Evolutionary conservation across 495 filamentous ascomycete genomes (phyloP).

Genomic region (Parathielavia hyrcaniae): DNA sequence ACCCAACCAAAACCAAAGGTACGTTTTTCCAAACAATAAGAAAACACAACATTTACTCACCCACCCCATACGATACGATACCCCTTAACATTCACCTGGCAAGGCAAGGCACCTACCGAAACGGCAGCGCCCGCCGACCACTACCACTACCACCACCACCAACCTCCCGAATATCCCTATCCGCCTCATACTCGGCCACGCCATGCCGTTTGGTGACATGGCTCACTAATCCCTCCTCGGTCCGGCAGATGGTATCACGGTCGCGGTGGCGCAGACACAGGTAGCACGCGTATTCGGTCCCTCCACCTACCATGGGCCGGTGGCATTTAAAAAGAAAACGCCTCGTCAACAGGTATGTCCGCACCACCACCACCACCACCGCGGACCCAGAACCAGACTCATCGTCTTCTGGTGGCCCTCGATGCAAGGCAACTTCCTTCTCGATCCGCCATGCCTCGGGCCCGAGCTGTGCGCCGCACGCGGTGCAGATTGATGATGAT

Average conservation of each 20-base stretch:
- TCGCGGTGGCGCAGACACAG: conserved; percentile 27
- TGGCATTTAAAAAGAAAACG: conserved; percentile 37
- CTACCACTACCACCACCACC: too few species aligned
- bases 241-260: conserved; percentile 28
- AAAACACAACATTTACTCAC: too few species aligned
- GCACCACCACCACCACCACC: conserved; percentile 19
- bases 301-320: too few species aligned
- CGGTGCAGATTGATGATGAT: conserved; percentile 14
- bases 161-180: conserved; percentile 29
- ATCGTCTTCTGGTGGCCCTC: background rate
- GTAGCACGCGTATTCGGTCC: conserved; percentile 30
- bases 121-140: conserved; percentile 8
- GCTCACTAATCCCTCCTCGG: conserved; percentile 26
- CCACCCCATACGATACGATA: too few species aligned
- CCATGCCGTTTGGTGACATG: conserved; percentile 30
- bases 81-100: too few species aligned
- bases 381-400: too few species aligned
- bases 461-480: conserved; percentile 18
- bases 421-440: conserved; percentile 26
- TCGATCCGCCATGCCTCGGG: conserved; percentile 28
- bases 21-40: too few species aligned
- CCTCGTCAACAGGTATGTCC: conserved; percentile 27
- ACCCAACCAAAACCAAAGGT: too few species aligned
- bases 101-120: conserved; percentile 3
- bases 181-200: conserved; percentile 26